Evolutionary conservation across 768 basidiomycete species (phyloP).

Genomic region (Chalciporus piperatus): DNA sequence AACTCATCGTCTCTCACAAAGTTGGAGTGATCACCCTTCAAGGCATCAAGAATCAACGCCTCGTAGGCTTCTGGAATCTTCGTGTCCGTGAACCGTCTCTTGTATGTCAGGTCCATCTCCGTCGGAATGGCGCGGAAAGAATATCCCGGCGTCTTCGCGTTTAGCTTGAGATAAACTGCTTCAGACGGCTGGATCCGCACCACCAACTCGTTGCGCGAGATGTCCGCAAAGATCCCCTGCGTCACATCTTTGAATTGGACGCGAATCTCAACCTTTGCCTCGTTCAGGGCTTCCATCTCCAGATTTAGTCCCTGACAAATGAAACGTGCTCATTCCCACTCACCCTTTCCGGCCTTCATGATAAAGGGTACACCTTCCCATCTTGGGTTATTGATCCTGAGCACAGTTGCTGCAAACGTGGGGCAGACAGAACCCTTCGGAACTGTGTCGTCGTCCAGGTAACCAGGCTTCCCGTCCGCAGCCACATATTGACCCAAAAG

Average conservation of each 20-base stretch:
- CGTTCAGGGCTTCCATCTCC: constrained; percentile 73
- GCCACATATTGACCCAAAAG: constrained; percentile 93
- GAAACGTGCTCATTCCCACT: constrained; percentile 20
- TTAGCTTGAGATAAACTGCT: constrained; percentile 95
- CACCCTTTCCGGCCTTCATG: constrained; percentile 96
- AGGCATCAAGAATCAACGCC: constrained; percentile 89
- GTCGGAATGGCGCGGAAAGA: constrained; percentile 87
- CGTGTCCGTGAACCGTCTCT: constrained; percentile 85
- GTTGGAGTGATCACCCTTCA: constrained; percentile 98
- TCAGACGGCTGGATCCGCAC: constrained; percentile 96
- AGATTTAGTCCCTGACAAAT: constrained; percentile 11
- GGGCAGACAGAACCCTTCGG: constrained; percentile 91
- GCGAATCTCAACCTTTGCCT: constrained; percentile 97
- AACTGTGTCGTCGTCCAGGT: constrained; percentile 94
- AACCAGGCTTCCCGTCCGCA: constrained; percentile 95
- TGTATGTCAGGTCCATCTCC: constrained; percentile 99
- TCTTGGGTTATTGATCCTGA: constrained; percentile 92
- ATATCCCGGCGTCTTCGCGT: constrained; percentile 91
- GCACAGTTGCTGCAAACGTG: constrained; percentile 86
- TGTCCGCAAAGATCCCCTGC: constrained; percentile 94
- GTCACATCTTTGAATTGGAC: constrained; percentile 99
- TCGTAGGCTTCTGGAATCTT: constrained; percentile 98
- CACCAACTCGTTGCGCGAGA: constrained; percentile 95
- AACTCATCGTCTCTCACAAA: constrained; percentile 98
- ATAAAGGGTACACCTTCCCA: constrained; percentile 99